Base-by-base conservation (phyloP, 2,329 filamentous ascomycete genomes). In the Grosmannia huntii region DNA sequence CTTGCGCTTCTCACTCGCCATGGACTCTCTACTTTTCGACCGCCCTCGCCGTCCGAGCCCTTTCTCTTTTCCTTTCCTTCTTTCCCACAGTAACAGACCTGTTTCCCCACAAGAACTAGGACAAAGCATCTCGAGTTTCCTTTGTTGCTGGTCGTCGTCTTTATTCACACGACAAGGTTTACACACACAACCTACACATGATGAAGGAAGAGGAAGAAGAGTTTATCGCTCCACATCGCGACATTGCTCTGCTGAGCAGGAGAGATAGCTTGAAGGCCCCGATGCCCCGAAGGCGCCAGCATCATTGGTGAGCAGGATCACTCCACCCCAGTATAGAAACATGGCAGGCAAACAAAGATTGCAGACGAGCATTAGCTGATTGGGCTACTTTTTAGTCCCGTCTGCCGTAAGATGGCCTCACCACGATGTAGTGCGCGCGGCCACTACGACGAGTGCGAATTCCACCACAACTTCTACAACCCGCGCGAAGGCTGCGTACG, bases 401-500 rank as follows among this genome's bases (percentile, higher is more conserved):
- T 57, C 44, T 60, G 58, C 28, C 5, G 12, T 1, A 60, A 60
- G 46, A 23, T 48, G 2, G 58, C 58, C 14, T 51, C 51, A 2
- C 33, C n/a, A 19, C 31, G 58, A 16, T 60, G 58, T n/a, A 23
- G 41, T 11, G 33, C 31, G 19, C 41, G 50, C 2, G 55, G 58
- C 28, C 58, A 60, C 48, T 55, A 50, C 19, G 12, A 14, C n/a
- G 9, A 46, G 21, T 60, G 58, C 25, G 3, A 23, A 1, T 11
- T 48, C 50, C 58, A 65, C 57, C 54, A 61, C 41, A 64, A 62
- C 60, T 63, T 60, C 48, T 62, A 65, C 59, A 61, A 63, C 44
- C 58, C 60, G 3, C 64, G 65, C 61, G 58, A 48, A 11, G 46
- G 52, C 50, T 60, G 58, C n/a, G 46, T 60, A 5, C 27, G 33